phyloP scores from a whole-genome alignment of 2,329 filamentous ascomycete genomes.

The Ophiostoma sp. region DNA sequence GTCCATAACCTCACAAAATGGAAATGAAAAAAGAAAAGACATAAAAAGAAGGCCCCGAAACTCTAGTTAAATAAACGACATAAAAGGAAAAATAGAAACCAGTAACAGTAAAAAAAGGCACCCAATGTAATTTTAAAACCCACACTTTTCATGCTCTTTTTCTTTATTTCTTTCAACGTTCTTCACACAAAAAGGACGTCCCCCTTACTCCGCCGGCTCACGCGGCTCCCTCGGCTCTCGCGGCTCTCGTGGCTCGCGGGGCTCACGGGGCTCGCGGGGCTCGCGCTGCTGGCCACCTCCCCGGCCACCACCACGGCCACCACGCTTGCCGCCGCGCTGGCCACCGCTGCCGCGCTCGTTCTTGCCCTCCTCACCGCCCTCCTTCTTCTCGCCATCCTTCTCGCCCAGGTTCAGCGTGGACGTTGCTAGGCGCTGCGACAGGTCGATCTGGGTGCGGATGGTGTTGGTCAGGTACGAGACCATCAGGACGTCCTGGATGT shows the following conservation, averaged over 20 bases:
- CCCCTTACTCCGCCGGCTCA: conserved; percentile 40
- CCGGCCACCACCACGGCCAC: conserved; percentile 44
- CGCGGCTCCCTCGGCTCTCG: conserved; percentile 45
- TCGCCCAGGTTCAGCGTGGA: conserved; percentile 57
- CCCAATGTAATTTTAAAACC: conserved; percentile 17
- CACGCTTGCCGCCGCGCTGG: conserved; percentile 46
- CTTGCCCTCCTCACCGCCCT: conserved; percentile 44
- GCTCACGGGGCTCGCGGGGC: conserved; percentile 53
- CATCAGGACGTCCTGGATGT: conserved; percentile 97
- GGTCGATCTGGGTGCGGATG: conserved; percentile 97
- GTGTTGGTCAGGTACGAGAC: conserved; percentile 98
- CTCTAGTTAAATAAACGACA: not conserved
- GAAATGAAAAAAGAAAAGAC: conserved; percentile 13
- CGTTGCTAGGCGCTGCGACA: conserved; percentile 92
- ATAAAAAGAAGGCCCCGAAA: not conserved
- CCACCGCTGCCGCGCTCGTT: conserved; percentile 46
- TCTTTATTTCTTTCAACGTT: conserved; percentile 11
- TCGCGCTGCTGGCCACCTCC: conserved; percentile 53
- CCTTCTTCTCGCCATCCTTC: conserved; percentile 46
- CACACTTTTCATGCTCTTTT: conserved; percentile 13
- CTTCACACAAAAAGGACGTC: not conserved
- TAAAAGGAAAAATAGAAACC: not conserved
- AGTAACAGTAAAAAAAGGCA: conserved; percentile 6
- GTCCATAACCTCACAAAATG: conserved; percentile 16
- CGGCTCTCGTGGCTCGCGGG: conserved; percentile 40